Evolutionary conservation across 2,329 filamentous ascomycete species (phyloP).

Genomic region (Daldinia eschscholtzii): DNA sequence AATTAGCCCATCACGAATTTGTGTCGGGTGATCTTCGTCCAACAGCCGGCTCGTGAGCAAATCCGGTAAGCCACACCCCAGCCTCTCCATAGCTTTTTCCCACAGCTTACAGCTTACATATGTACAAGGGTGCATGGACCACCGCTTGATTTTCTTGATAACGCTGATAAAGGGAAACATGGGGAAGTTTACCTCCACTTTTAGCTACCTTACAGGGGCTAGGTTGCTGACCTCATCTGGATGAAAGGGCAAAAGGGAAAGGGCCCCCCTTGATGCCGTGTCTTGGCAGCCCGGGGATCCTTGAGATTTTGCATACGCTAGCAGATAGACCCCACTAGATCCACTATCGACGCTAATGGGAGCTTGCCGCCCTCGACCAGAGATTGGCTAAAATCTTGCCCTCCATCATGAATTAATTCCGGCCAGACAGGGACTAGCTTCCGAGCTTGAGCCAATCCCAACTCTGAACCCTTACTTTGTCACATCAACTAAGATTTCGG

Average conservation of each 20-base stretch:
- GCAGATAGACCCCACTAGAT: slow-evolving; percentile 36
- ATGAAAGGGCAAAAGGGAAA: slow-evolving; percentile 29
- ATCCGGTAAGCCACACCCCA: slow-evolving; percentile 41
- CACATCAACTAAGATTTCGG: slow-evolving; percentile 51
- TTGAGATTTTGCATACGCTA: slow-evolving; percentile 47
- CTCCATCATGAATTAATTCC: slow-evolving; percentile 43
- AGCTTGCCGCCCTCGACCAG: slow-evolving; percentile 49
- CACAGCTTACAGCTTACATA: slow-evolving; percentile 10
- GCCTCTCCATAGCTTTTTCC: slow-evolving; percentile 11
- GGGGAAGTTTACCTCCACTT: slow-evolving; percentile 33
- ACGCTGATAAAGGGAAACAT: slow-evolving; percentile 35
- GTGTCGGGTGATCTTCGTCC: slow-evolving; percentile 37
- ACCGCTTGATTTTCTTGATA: slow-evolving; percentile 37
- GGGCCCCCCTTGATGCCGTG: slow-evolving; percentile 41
- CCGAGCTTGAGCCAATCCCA: slow-evolving; percentile 49
- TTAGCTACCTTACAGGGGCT: slow-evolving; percentile 5
- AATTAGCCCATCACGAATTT: slow-evolving; percentile 44
- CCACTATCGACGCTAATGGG: slow-evolving; percentile 48
- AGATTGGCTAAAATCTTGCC: slow-evolving; percentile 49
- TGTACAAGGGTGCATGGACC: slow-evolving; percentile 37
- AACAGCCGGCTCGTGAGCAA: slow-evolving; percentile 37
- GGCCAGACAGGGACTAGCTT: slow-evolving; percentile 44
- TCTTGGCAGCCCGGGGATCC: slow-evolving; percentile 47
- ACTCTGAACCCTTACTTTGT: slow-evolving; percentile 42
- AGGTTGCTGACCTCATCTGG: slow-evolving; percentile 38